Base-by-base conservation (phyloP, 768 basidiomycete species). In the Tylopilus intermedius region DNA sequence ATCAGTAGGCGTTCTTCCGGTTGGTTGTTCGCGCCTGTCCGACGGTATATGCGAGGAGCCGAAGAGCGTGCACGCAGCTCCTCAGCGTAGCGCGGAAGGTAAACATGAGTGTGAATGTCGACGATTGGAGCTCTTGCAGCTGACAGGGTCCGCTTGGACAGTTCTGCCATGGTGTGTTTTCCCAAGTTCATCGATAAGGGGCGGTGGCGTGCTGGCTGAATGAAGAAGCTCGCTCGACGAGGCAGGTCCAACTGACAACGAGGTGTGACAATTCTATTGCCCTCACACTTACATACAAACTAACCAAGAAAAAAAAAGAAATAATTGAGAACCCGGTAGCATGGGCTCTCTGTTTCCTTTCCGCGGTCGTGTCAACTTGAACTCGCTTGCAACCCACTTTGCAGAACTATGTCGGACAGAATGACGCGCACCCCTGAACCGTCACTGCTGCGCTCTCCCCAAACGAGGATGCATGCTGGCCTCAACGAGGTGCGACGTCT, bases 81-180 rank as follows among this genome's bases (percentile, higher is more conserved):
- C 0, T 82, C 72, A 18, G 83, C 80, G 67, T 94, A 93, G 32
- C 87, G 78, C 2, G 90, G 88, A 18, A 90, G 78, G 63, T 90
- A 94, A 39, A 92, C 79, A 58, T 94, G 91, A 4, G 88, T 89
- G 74, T 94, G 91, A 30, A 94, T 74, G 71, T 94, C 91, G 42
- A 94, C 80, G 41, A 89, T 70, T 2, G 82, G 72, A 33, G 33
- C 33, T 33, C 33, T 33, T 8, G 33, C 11, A 14, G 33, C 33
- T 50, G 56, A 65, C 39, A 60, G 32, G 0, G 49, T 49, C 21
- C 49, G 58, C 39, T 44, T 67, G 48, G 59, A 59, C 24, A 70
- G 42, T 43, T 60, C 56, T 50, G 62, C 55, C 68, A 60, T 63
- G 45, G 67, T 13, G 32, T 49, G 58, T 15, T 37, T 70, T 52